A percentile compares a stretch with the other conserved stretches of the same genome.
These are phyloP conservation scores for Populus pruinosa DNA, from an alignment of 345 rosid genomes.

Conservation along the genomic window DNA sequence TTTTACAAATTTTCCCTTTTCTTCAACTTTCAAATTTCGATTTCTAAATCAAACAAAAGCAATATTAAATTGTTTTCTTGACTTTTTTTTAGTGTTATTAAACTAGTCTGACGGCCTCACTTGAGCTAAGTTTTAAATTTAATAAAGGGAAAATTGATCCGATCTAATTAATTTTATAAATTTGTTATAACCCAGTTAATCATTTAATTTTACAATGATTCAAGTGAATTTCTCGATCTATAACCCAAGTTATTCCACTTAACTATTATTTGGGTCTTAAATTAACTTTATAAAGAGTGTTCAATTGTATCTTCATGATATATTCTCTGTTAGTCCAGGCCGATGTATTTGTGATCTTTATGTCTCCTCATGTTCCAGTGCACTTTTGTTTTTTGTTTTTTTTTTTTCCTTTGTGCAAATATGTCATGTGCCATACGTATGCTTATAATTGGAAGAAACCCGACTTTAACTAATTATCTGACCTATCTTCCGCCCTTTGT, in stretches of 20 bases:
- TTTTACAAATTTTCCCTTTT: background rate
- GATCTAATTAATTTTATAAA: fast-evolving
- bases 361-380: background rate
- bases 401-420: background rate
- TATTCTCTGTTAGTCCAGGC: background rate
- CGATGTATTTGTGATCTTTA: background rate
- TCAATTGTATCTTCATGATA: background rate
- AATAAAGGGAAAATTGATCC: fast-evolving
- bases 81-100: background rate
- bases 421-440: background rate
- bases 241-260: no score
- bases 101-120: fast-evolving
- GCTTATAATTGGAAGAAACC: background rate
- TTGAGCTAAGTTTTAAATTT: no score
- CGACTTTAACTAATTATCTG: background rate
- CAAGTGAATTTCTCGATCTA: fast-evolving
- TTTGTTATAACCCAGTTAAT: fast-evolving
- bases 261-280: background rate
- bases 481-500: background rate
- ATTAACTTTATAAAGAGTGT: background rate
- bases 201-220: no score
- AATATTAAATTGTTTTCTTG: background rate
- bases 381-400: background rate
- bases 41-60: background rate
- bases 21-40: background rate